Evolutionary conservation across 169 alveolate species (phyloP), one percentile per base, ranked within the genome.

Genomic region (Theileria annulata): DNA sequence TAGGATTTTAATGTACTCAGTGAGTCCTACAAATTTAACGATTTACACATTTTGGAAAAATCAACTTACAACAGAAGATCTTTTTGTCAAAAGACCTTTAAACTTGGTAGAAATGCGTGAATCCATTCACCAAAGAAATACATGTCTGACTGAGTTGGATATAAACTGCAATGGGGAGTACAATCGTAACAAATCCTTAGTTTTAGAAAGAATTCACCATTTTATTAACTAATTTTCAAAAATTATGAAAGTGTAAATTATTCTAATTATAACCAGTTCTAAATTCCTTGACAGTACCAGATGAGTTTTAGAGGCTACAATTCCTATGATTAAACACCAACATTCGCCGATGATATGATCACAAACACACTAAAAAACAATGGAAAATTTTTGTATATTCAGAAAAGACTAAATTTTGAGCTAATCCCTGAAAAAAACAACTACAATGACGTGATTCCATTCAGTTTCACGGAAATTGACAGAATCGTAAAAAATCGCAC

Each of bases 381-480:
- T 23, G 71, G 0, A 62, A 62, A 62, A 62, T 27, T 5, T 23
- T 30, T 62, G n/a, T 62, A 23, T 21, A 1, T 17, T 62, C 37
- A 62, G 23, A 62, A 62, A 15, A 62, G 48, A 62, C 31, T n/a
- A 28, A 30, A 62, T 62, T 28, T 62, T n/a, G 48, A 62, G 31
- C 25, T 37, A 15, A 6, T n/a, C 42, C 31, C 48, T 3, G 23
- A 23, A 15, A 15, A 21, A 15, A 15, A 21, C 23, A 37, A 62
- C 4, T 62, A 62, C 31, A 62, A 23, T 5, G 71, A 68, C 21
- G 76, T 68, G 63, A 68, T 49, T 42, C 76, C 76, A 68, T 72
- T 49, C 78, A 72, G 70, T 60, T 72, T 72, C 47, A 25, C 27
- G 2, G 71, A 72, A 35, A 72, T 72, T 25, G 72, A 72, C 35